Evolutionary conservation across 192 early-diverging fungal species (phyloP).

Genomic region (Coemansia erecta): DNA sequence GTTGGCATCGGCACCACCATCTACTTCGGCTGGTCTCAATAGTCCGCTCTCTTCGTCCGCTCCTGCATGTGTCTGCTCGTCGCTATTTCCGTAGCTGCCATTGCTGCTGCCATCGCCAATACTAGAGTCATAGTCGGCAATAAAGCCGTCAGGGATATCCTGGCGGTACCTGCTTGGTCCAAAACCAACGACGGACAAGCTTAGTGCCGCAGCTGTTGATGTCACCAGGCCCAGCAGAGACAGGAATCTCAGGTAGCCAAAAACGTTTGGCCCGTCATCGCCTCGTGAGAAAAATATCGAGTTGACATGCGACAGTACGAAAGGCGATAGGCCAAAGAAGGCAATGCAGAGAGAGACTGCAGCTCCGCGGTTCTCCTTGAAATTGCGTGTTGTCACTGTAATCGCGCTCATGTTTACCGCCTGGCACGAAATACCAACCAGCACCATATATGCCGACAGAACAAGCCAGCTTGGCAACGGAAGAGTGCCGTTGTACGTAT

Average conservation of each 20-base stretch:
- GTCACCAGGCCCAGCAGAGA: conserved; percentile 33
- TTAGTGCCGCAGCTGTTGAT: conserved; percentile 23
- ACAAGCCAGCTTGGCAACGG: conserved; percentile 35
- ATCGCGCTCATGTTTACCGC: conserved; percentile 62
- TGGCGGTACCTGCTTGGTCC: conserved; percentile 37
- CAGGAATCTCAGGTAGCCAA: conserved; percentile 48
- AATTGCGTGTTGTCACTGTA: conserved; percentile 62
- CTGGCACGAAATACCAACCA: conserved; percentile 59
- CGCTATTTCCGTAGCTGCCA: no score
- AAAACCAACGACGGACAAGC: conserved; percentile 44
- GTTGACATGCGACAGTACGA: conserved; percentile 61
- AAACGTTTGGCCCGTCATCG: conserved; percentile 34
- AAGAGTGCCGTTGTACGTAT: conserved; percentile 40
- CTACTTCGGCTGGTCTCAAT: conserved; percentile 1
- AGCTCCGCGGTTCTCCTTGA: conserved; percentile 56
- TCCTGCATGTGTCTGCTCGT: no score
- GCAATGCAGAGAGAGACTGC: conserved; percentile 63
- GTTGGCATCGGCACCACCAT: background rate
- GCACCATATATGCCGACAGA: conserved; percentile 40
- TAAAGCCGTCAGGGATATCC: conserved; percentile 42
- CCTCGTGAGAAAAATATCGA: conserved; percentile 49
- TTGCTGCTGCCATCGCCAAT: conserved; percentile 8
- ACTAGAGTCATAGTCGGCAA: conserved; percentile 13
- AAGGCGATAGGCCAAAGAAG: conserved; percentile 64
- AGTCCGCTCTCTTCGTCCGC: conserved; percentile 32